Percentiles rank a stretch among this genome's conserved stretches.
phyloP scores from a whole-genome alignment of 768 basidiomycete species.

The Phylloporus rhodoxanthus region DNA sequence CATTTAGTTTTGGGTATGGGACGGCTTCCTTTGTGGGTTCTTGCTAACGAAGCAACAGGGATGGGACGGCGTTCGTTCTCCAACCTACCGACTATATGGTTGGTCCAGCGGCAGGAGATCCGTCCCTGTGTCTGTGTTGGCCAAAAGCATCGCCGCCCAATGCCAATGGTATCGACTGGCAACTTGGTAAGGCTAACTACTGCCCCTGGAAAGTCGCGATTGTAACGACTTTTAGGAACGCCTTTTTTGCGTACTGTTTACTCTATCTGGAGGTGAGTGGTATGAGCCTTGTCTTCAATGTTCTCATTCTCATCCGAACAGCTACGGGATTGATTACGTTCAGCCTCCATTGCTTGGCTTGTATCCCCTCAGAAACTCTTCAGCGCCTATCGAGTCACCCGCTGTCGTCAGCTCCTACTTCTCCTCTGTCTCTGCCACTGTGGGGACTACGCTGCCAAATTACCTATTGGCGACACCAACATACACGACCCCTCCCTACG shows the following conservation, averaged over 20 bases:
- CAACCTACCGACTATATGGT: conserved; percentile 75
- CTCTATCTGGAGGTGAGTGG: conserved; percentile 62
- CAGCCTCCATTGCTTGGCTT: conserved; percentile 78
- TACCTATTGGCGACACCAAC: conserved; percentile 60
- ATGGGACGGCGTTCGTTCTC: conserved; percentile 45
- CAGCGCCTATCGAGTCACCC: conserved; percentile 37
- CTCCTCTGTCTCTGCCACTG: conserved; percentile 56
- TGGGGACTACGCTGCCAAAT: conserved; percentile 68
- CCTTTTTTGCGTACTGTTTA: conserved; percentile 74
- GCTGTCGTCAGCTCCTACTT: conserved; percentile 45
- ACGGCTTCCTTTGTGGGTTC: not conserved
- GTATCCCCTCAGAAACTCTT: conserved; percentile 51
- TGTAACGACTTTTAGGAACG: conserved; percentile 36
- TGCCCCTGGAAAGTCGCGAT: not conserved
- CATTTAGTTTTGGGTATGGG: conserved; percentile 65
- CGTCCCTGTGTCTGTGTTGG: conserved; percentile 69
- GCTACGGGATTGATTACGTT: conserved; percentile 67
- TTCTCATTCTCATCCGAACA: conserved; percentile 23
- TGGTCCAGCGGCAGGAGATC: conserved; percentile 59
- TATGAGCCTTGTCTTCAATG: not conserved
- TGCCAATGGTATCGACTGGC: conserved; percentile 77
- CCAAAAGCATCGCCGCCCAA: conserved; percentile 61
- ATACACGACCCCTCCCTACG: conserved; percentile 56
- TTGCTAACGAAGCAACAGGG: conserved; percentile 12
- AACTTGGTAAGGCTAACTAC: conserved; percentile 47